These are phyloP conservation scores for Nannochloris sp. DNA, from an alignment of 139 green algal species.

Conservation along the genomic window DNA sequence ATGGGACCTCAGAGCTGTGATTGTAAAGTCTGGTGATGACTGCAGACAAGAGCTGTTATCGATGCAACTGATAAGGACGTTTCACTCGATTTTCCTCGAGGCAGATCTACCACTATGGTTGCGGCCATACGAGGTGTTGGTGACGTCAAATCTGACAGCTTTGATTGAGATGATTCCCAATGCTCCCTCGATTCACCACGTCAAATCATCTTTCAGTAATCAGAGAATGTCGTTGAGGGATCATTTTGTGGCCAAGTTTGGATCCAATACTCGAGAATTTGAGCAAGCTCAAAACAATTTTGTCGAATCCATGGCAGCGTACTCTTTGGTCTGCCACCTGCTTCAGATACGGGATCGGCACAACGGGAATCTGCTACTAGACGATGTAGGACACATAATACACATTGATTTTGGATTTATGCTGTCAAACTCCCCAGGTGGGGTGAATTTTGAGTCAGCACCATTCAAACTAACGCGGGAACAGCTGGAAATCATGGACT, in stretches of 20 bases:
- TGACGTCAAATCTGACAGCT: constrained; percentile 79
- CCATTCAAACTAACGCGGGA: constrained; percentile 93
- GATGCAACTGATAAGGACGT: constrained; percentile 80
- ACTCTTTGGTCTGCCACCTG: constrained; percentile 75
- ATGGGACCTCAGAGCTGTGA: constrained; percentile 84
- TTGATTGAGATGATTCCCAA: constrained; percentile 97
- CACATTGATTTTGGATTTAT: constrained; percentile 99
- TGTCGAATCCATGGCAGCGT: constrained; percentile 82
- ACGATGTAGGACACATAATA: constrained; percentile 76
- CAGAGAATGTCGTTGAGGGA: constrained; percentile 50
- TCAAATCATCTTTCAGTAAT: constrained; percentile 56
- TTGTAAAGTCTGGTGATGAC: constrained; percentile 98
- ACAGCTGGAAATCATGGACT: constrained; percentile 96
- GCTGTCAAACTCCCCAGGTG: constrained; percentile 56
- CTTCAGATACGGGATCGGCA: constrained; percentile 71
- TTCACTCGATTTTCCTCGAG: constrained; percentile 80
- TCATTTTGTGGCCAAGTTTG: constrained; percentile 73
- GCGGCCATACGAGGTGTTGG: constrained; percentile 83
- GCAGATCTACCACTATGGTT: constrained; percentile 80
- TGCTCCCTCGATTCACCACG: constrained; percentile 79
- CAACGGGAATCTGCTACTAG: constrained; percentile 86
- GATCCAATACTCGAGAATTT: constrained; percentile 45
- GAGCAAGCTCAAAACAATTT: constrained; percentile 76
- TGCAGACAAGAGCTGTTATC: constrained; percentile 95
- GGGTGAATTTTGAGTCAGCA: constrained; percentile 40